Base-by-base conservation (phyloP, 2,329 filamentous ascomycete species). In the Hypomyces perniciosus region DNA sequence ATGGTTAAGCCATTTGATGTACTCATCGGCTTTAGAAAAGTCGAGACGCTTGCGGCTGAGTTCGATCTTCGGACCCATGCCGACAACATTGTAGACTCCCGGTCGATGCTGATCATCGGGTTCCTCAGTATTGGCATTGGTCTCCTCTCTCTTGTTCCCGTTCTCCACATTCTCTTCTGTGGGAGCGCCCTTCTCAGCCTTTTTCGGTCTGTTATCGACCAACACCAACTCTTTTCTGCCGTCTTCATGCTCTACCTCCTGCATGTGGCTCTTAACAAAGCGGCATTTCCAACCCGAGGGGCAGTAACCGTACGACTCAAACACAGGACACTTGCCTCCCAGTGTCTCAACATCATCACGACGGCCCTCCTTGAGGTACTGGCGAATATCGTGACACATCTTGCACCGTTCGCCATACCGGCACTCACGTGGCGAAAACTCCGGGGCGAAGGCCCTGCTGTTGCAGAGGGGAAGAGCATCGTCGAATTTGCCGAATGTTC, bases 261-360 rank as follows among this genome's bases (percentile, higher is more conserved):
- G 78, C 61, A 90, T 93, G 69, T 99, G 93, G 56, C 89, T 95
- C 56, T 80, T 80, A 33, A 89, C 86, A 63, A 96, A 95, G 26
- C 92, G 86, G 66, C 93, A 99, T 66, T 92, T 95, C 91, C 92
- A 99, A 5, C 93, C 93, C 10, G 86, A 81, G 44, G 81, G 78
- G 61, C 93, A 99, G 55, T 77, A 81, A 9, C 91, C 91, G 56
- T 85, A 81, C 12, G 76, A 74, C 57, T 88, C 84, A 67, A 83
- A 96, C 7, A 95, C 79, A 1, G 91, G 92, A 63, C 93, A 99
- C 55, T 85, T 76, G 6, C 88, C 86, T 39, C 76, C 78, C 61
- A 95, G 86, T 0, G 86, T 89, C 5, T 79, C 78, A 37, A 96
- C 75, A 62, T 97, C 89, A 54, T 82, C 82, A 41, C 89, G 83